Evolutionary conservation across 345 rosid species (phyloP), one percentile per base, ranked within the genome.

Genomic region (Balakata baccata): DNA sequence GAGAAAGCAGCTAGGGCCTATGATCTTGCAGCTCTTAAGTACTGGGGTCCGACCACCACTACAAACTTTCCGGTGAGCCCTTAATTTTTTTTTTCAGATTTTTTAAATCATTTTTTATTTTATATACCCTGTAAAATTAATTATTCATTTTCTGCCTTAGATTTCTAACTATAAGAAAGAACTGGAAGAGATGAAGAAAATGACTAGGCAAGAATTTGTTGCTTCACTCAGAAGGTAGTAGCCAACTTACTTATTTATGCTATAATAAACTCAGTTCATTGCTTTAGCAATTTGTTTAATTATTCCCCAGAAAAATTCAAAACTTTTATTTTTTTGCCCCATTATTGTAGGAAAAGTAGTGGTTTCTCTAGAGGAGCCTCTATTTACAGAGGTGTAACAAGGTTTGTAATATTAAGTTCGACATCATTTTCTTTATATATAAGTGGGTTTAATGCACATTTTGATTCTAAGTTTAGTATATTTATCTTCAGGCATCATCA

Each of bases 351-450:
- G 74, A 94, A 89, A 84, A 94, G 98, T 64, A 94, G 98, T 79
- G 98, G 98, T 63, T 94, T 94, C 86, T 94, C 98, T 29, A 84
- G 98, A 74, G 98, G 98, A 68, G 98, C 98, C 49, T 94, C 98
- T 6, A 88, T 94, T 78, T 94, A 94, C 74, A 86, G 98, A 85
- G 98, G 98, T 29, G 98, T 94, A 46, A 94, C 98, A 5, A 88
- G 98, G 98, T 92, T 71, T 23, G 75, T 65, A 25, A 14, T 18
- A 18, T 76, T 68, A 25, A 25, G 12, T 10, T 52, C 20, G 17
- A 52, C 57, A 52, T 0, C 57, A 5, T 17, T 64, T 34, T 63
- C 51, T 22, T 22, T 50, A 29, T 29, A 10, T 5, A 34, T 7
- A 17, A 0, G 13, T 43, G 14, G 5, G 9, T 57, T 72, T 6